These are phyloP conservation scores for Holtermannia corniformis DNA, from an alignment of 768 basidiomycete genomes.

Conservation along the genomic window DNA sequence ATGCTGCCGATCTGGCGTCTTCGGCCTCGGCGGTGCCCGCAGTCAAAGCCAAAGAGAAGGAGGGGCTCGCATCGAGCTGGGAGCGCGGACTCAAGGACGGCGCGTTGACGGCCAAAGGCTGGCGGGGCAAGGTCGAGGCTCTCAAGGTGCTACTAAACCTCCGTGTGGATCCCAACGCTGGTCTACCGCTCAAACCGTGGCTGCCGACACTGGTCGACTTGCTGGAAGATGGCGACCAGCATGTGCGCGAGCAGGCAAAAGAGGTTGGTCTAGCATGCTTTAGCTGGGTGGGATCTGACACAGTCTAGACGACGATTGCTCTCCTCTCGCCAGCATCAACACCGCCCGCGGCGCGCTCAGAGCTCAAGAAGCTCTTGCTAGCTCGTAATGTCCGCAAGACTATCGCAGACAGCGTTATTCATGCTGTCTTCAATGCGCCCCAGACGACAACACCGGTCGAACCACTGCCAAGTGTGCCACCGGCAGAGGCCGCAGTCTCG, in stretches of 20 bases:
- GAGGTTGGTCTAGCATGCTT: slow-evolving; percentile 36
- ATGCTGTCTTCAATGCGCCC: slow-evolving; percentile 18
- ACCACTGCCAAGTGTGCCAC: not conserved
- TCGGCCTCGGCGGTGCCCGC: not conserved
- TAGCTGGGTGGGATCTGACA: not conserved
- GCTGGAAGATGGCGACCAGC: slow-evolving; percentile 81
- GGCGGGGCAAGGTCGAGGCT: slow-evolving; percentile 31
- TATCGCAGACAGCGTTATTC: slow-evolving; percentile 69
- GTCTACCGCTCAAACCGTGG: slow-evolving; percentile 48
- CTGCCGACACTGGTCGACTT: slow-evolving; percentile 68
- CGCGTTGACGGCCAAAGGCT: slow-evolving; percentile 21
- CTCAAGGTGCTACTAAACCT: slow-evolving; percentile 28
- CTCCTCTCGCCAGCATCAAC: slow-evolving; percentile 77
- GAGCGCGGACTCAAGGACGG: slow-evolving; percentile 27
- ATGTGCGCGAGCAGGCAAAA: slow-evolving; percentile 77
- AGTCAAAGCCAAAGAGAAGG: slow-evolving; percentile 35
- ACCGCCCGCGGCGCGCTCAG: slow-evolving; percentile 75
- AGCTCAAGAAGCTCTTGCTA: slow-evolving; percentile 82
- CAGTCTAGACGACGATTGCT: slow-evolving; percentile 56
- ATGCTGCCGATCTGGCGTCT: slow-evolving; percentile 15
- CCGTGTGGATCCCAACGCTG: slow-evolving; percentile 13
- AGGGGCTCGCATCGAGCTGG: slow-evolving; percentile 20
- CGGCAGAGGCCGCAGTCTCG: not conserved
- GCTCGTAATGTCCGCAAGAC: slow-evolving; percentile 71
- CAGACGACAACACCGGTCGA: not conserved